Conservation (phyloP, 176 grass and related monocot genomes). For the Thinopyrum elongatum region DNA sequence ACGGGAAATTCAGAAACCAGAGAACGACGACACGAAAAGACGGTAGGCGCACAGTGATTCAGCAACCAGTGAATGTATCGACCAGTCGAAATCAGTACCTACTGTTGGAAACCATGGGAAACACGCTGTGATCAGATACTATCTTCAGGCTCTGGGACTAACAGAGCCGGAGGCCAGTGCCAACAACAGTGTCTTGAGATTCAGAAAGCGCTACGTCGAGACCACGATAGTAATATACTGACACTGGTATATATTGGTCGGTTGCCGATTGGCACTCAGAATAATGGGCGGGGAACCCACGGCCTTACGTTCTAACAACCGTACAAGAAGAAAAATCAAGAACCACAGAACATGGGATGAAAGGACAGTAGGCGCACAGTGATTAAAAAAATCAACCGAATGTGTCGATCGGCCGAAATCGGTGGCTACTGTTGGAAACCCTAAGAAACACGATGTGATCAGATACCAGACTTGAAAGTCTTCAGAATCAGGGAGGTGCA, state of each 20-base stretch:
- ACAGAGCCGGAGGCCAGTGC: background rate
- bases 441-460: constrained; percentile 16
- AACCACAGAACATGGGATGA: constrained; percentile 5
- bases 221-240: background rate
- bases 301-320: background rate
- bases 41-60: background rate
- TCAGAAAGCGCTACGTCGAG: background rate
- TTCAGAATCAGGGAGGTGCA: too few species aligned
- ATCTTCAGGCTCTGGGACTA: too few species aligned
- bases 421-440: background rate
- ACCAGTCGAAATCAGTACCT: background rate
- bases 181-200: background rate
- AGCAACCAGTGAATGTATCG: background rate
- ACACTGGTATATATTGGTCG: background rate
- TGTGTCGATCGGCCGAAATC: background rate
- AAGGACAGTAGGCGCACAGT: constrained; percentile 1
- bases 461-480: background rate
- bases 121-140: constrained; percentile 2
- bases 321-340: background rate
- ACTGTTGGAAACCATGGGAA: constrained; percentile 6
- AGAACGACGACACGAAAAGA: background rate
- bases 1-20: background rate
- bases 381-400: background rate
- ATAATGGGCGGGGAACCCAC: background rate
- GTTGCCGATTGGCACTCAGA: constrained; percentile 1